Base-by-base conservation (phyloP, 1,284 basidiomycete species). In the Trametes polyzona region DNA sequence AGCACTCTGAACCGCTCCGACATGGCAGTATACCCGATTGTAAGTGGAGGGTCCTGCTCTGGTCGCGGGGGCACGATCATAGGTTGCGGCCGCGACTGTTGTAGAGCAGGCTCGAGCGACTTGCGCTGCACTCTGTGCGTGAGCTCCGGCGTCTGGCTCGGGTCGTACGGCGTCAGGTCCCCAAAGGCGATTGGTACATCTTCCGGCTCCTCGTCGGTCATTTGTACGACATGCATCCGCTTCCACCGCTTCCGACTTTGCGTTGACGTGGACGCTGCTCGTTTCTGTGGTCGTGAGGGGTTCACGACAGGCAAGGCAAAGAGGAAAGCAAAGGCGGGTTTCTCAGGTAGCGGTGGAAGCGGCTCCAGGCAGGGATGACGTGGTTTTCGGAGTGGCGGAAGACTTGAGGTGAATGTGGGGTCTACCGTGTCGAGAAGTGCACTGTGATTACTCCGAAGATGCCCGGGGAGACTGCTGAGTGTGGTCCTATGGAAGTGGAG, bases 21-120 rank as follows among this genome's bases (percentile, higher is more conserved):
- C 41, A 68, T 67, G 36, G 64, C 63, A 23, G 39, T 29, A 55
- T 62, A 68, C 11, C 67, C 64, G 24, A 65, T 61, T 40, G 61
- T 63, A 27, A 43, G 46, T 8, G 64, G 64, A 9, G 61, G 59
- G 16, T 49, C 40, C 35, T 43, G 36, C 43, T 62, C 59, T 9
- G 33, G 51, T 10, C 60, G 32, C 1, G 57, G 58, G 9, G 64
- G 59, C 10, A 55, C 21, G 11, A 37, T 11, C 36, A 67, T 35
- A 23, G 54, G 55, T 39, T 64, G 63, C 10, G 65, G 67, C 1
- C 64, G 59, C 30, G 67, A 59, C n/a, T 63, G 60, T 53, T 62
- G 65, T 40, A 52, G 29, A 21, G n/a, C 53, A 1, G 55, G 50
- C 41, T 65, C 58, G 5, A 57, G 58, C 3, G 55, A 56, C 35